Evolutionary conservation across 352 stramenopile genomes (phyloP).

Genomic region (Peronospora belbahrii): DNA sequence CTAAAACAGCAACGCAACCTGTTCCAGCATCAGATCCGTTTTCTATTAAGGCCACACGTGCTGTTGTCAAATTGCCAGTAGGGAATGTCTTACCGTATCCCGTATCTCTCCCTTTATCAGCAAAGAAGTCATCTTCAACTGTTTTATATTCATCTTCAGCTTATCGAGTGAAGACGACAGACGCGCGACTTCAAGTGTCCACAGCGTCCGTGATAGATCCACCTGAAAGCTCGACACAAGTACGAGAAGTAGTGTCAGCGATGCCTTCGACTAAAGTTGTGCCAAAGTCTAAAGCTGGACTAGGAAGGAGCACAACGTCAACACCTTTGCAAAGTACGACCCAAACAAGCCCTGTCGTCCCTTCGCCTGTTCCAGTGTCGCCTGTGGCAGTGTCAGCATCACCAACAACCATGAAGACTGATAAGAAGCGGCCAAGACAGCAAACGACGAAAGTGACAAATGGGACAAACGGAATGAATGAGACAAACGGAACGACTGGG

Average conservation of each 20-base stretch:
- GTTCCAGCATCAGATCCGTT: not conserved
- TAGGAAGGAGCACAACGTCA: not conserved
- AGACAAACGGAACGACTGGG: too few relatives aligned
- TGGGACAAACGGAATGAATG: too few relatives aligned
- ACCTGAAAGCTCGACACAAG: not conserved
- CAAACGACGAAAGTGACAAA: not conserved
- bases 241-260: not conserved
- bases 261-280: not conserved
- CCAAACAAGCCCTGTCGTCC: not conserved
- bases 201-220: not conserved
- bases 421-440: slow-evolving; percentile 28
- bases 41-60: not conserved
- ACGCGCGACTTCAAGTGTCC: not conserved
- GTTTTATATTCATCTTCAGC: not conserved
- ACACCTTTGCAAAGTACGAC: slow-evolving; percentile 1
- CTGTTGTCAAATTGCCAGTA: not conserved
- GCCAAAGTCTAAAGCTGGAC: not conserved
- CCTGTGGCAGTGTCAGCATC: not conserved
- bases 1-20: not conserved
- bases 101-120: not conserved
- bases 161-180: not conserved
- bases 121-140: not conserved
- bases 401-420: slow-evolving; percentile 3
- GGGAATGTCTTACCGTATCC: not conserved
- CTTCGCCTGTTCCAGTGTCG: not conserved